These are phyloP conservation scores for Venustampulla echinocandica DNA, from an alignment of 495 filamentous ascomycete genomes.

Conservation along the genomic window DNA sequence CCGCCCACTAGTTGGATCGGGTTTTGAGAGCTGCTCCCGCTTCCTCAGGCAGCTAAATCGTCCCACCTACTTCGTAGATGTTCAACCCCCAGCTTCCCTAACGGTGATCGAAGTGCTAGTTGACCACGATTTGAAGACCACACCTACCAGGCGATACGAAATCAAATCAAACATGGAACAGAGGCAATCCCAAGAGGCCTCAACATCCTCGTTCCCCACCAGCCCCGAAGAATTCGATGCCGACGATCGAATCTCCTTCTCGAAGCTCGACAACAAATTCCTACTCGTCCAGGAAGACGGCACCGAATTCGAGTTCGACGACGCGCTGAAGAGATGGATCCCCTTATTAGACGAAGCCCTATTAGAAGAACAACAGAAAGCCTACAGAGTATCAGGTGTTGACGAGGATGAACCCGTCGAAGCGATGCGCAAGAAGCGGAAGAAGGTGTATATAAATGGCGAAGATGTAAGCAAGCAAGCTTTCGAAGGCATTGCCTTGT, in stretches of 20 bases:
- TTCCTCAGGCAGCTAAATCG: no score
- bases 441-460: constrained; percentile 53
- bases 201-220: constrained; percentile 63
- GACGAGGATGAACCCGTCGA: constrained; percentile 50
- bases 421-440: constrained; percentile 58
- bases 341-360: constrained; percentile 71
- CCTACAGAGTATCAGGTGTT: constrained; percentile 62
- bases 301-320: constrained; percentile 75
- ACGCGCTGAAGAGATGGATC: constrained; percentile 67
- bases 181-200: no score
- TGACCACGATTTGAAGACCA: no score
- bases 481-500: no score
- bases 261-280: constrained; percentile 68
- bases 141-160: no score
- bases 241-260: constrained; percentile 82
- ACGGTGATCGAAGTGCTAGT: no score
- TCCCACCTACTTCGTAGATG: no score
- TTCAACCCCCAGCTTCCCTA: no score
- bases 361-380: constrained; percentile 67
- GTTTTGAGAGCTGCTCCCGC: no score
- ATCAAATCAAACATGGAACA: no score
- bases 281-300: constrained; percentile 80
- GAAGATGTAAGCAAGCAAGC: constrained; percentile 50
- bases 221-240: constrained; percentile 66
- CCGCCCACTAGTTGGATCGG: no score